These are phyloP conservation scores for Acarospora socialis DNA, from an alignment of 2,329 filamentous ascomycete genomes.

Conservation along the genomic window DNA sequence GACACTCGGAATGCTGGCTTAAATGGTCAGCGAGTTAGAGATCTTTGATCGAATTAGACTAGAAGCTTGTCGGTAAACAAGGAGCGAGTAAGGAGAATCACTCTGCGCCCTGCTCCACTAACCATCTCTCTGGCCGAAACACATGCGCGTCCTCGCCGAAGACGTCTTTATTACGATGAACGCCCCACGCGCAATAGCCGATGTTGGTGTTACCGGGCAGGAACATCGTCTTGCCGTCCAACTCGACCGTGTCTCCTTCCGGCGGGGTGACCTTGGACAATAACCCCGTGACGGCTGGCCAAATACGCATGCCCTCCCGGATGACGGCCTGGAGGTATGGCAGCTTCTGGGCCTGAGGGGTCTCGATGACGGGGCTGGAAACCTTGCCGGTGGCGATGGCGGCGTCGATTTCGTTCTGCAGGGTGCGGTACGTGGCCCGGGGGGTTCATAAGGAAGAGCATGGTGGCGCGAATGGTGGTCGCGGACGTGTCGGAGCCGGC, in stretches of 20 bases:
- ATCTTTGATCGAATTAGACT: too few species aligned
- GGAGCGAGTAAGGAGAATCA: too few species aligned
- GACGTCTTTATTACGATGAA: too few species aligned
- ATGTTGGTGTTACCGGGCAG: neutral
- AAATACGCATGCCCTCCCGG: too few species aligned
- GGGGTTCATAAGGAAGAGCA: constrained; percentile 40
- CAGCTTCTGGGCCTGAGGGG: too few species aligned
- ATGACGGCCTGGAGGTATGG: too few species aligned
- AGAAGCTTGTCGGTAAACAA: too few species aligned
- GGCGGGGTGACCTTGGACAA: neutral
- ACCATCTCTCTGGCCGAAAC: too few species aligned
- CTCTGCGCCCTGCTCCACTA: too few species aligned
- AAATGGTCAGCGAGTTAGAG: too few species aligned
- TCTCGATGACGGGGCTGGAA: constrained; percentile 34
- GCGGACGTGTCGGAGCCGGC: constrained; percentile 47
- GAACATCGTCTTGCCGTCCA: neutral
- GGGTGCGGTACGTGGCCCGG: constrained; percentile 29
- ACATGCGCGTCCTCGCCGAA: too few species aligned
- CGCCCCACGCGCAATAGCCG: neutral
- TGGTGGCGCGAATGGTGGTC: constrained; percentile 37
- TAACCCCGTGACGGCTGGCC: constrained; percentile 2
- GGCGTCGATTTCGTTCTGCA: constrained; percentile 33
- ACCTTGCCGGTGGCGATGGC: constrained; percentile 26
- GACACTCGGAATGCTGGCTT: too few species aligned
- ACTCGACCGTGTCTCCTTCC: constrained; percentile 3